Base-by-base conservation (phyloP, 1,284 basidiomycete genomes). In the Exobasidium cylindrosporum region DNA sequence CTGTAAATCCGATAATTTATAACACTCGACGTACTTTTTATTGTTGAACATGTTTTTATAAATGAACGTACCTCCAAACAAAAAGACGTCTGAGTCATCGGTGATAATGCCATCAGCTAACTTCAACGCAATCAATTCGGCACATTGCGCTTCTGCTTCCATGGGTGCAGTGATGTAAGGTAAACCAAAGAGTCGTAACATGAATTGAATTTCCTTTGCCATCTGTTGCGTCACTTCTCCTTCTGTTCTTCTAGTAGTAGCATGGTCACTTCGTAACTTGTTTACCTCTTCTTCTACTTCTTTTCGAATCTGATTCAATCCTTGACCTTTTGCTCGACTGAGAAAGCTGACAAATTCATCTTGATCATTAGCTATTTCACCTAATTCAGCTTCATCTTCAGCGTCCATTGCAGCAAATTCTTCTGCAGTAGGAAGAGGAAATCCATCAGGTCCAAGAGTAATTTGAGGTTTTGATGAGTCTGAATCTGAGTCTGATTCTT, bases 41-140 rank as follows among this genome's bases (percentile, higher is more conserved):
- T 97, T 92, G 81, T 97, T 97, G 84, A 99, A 99, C 89, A 99
- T 96, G 81, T 99, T 97, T 82, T 96, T 96, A 85, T 90, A 97
- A 47, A 98, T 91, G 29, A 92, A 87, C 63, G 86, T 83, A 17
- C 91, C 95, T 31, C 96, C 95, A 71, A 99, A 99, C 50, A 98
- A 87, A 81, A 99, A 99, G 35, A 98, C 93, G 76, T 99, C 96
- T 17, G 92, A 96, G 81, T 99, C 96, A 81, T 99, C 96, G 0
- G 96, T 99, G 80, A 99, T 98, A 68, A 98, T 90, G 0, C 96
- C 96, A 72, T 98, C 93, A 40, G 97, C 95, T 28, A 98, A 85
- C 1, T 87, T 86, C 5, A 95, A 84, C 13, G 86, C 83, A 3
- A 92, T 88, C 10, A 99, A 87, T 71, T 92, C 88, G 2, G 96